A percentile compares a stretch with the other conserved stretches of the same genome.
Conservation (phyloP, 2,329 filamentous ascomycete genomes). For the Calonectria henricotiae region DNA sequence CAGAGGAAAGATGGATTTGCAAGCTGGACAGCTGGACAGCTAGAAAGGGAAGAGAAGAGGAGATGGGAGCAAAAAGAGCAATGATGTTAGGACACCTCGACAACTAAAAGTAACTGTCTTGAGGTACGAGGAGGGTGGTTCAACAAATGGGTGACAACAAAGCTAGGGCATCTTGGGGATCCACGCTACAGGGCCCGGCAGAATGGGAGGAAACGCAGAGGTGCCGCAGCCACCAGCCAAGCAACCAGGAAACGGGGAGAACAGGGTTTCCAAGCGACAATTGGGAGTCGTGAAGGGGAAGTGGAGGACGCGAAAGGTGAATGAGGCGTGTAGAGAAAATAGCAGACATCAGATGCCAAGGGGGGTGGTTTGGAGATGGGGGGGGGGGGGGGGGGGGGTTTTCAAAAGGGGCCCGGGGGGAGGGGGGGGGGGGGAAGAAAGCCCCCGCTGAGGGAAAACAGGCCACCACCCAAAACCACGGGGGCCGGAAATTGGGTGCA, state of each 20-base stretch:
- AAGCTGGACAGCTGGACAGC: not conserved
- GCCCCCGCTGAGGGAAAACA: too few relatives aligned
- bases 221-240: slow-evolving; percentile 50
- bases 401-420: too few relatives aligned
- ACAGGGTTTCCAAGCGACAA: slow-evolving; percentile 46
- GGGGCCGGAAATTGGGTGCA: too few relatives aligned
- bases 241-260: slow-evolving; percentile 41
- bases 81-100: slow-evolving; percentile 22
- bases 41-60: not conserved
- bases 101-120: slow-evolving; percentile 25
- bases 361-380: slow-evolving; percentile 32
- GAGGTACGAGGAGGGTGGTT: slow-evolving; percentile 32
- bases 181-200: slow-evolving; percentile 47
- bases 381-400: slow-evolving; percentile 34
- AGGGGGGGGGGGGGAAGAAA: too few relatives aligned
- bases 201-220: slow-evolving; percentile 39
- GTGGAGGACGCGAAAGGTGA: slow-evolving; percentile 38
- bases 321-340: slow-evolving; percentile 45
- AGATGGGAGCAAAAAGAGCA: not conserved
- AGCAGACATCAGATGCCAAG: slow-evolving; percentile 48
- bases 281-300: slow-evolving; percentile 43
- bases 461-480: too few relatives aligned
- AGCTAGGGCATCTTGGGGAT: slow-evolving; percentile 45
- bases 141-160: slow-evolving; percentile 26
- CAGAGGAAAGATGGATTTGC: not conserved